phyloP scores from a whole-genome alignment of 1,139 yeast species.

The Casaregolazyma suthepensis region DNA sequence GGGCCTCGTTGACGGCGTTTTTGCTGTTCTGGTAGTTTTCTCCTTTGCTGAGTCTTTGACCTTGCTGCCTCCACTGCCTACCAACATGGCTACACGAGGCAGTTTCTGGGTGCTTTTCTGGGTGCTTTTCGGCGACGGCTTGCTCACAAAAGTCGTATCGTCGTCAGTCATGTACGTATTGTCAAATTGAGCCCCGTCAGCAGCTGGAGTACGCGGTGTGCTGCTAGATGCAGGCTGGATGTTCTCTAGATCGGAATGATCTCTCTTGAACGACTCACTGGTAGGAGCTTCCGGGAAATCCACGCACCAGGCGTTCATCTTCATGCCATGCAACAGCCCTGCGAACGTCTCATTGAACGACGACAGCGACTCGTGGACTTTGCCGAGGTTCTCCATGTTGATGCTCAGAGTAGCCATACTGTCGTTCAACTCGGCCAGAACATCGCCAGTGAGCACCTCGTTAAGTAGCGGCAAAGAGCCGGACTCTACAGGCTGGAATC shows the following conservation, averaged over 20 bases:
- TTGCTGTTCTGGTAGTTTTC: background rate
- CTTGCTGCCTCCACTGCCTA: background rate
- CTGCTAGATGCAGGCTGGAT: background rate
- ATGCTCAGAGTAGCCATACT: slow-evolving; percentile 48
- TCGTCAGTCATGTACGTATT: slow-evolving; percentile 19
- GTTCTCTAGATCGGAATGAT: background rate
- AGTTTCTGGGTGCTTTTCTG: background rate
- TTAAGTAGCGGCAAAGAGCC: slow-evolving; percentile 19
- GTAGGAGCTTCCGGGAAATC: slow-evolving; percentile 48
- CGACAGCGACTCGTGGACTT: slow-evolving; percentile 45
- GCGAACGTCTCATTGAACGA: slow-evolving; percentile 61
- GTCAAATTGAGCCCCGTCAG: slow-evolving; percentile 3
- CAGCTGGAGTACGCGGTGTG: background rate
- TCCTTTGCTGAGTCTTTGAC: background rate
- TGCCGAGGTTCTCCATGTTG: slow-evolving; percentile 44
- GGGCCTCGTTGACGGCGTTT: background rate
- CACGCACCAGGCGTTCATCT: slow-evolving; percentile 66
- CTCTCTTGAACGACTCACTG: slow-evolving; percentile 16
- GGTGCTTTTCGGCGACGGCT: slow-evolving; percentile 8
- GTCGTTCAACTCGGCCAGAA: slow-evolving; percentile 42
- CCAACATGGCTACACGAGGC: background rate
- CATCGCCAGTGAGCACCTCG: slow-evolving; percentile 21
- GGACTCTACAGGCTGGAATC: slow-evolving; percentile 13
- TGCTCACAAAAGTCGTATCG: slow-evolving; percentile 15
- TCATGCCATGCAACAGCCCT: slow-evolving; percentile 55